Base-by-base conservation (phyloP, 1,284 basidiomycete species). In the Leccinum griseonigrum region DNA sequence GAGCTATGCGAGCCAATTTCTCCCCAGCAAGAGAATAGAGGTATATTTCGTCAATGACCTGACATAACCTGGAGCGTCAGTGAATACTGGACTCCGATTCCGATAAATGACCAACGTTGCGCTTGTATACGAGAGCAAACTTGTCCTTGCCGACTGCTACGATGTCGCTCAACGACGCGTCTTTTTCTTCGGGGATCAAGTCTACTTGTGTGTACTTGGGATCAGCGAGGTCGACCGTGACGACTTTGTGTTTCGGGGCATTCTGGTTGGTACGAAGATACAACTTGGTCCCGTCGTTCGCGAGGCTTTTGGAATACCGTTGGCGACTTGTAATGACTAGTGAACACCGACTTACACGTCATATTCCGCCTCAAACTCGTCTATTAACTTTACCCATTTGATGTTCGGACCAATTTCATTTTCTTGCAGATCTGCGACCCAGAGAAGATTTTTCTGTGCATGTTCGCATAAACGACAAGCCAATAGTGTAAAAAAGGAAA, bases 11-110 rank as follows among this genome's bases (percentile, higher is more conserved):
- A 46, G 78, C 75, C 59, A 91, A 67, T 56, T 77, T 79, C 66
- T 80, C 73, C 40, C 93, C 93, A 0, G 77, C 74, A 59, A 87
- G 80, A 50, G 84, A 80, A 75, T 90, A 88, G 59, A 95, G 74
- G 74, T 92, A 92, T 43, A 95, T 79, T 74, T 94, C 90, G 70
- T 94, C 91, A 67, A 90, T 91, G 69, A 93, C 88, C 87, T 90
- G 67, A 54, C 34, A 56, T 8, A 26, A 62, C 61, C 34, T 18
- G 29, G 40, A 43, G 36, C 54, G 56, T 74, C 46, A 74, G 66
- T 9, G 50, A 50, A 57, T 50, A 28, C 13, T 9, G 11, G 40
- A 53, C 22, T 16, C 3, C 3, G 2, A 55, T 9, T 4, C 31
- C 14, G 61, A 52, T 28, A 48, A 65, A 52, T 36, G 54, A 29